These are phyloP conservation scores for Psilocybe sp. DNA, from an alignment of 768 basidiomycete species.

Conservation along the genomic window DNA sequence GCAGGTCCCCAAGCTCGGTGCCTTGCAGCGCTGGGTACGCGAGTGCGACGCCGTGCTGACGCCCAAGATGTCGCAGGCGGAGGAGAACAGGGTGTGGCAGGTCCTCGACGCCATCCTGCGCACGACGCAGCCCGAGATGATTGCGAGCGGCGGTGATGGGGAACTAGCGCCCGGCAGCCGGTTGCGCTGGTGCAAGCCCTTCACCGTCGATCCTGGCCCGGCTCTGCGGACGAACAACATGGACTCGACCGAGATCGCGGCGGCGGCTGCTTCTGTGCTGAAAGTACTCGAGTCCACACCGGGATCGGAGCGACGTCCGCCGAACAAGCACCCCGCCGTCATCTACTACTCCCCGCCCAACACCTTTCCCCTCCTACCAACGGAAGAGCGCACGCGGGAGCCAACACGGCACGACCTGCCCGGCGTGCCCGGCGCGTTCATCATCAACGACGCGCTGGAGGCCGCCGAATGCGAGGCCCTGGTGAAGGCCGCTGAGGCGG, in stretches of 20 bases:
- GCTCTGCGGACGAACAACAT: conserved; percentile 2
- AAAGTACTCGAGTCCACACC: conserved; percentile 33
- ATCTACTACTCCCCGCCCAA: conserved; percentile 41
- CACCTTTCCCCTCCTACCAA: conserved; percentile 27
- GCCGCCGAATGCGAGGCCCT: conserved; percentile 41
- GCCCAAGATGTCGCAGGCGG: conserved; percentile 33
- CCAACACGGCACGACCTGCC: conserved; percentile 37
- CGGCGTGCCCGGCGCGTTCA: conserved; percentile 43
- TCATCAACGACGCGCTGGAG: conserved; percentile 47
- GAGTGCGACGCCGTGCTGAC: conserved; percentile 53
- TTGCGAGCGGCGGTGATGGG: conserved; percentile 18
- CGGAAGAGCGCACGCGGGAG: conserved; percentile 18
- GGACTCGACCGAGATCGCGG: conserved; percentile 13
- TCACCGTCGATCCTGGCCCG: conserved; percentile 21
- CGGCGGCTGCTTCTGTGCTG: conserved; percentile 16
- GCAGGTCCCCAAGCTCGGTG: conserved; percentile 47
- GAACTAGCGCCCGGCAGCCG: conserved; percentile 25
- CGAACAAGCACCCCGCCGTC: conserved; percentile 49
- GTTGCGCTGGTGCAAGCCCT: conserved; percentile 32
- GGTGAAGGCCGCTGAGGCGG: conserved; percentile 40
- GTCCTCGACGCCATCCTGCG: conserved; percentile 50
- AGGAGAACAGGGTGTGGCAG: conserved; percentile 40
- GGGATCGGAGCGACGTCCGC: conserved; percentile 47
- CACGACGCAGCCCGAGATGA: conserved; percentile 37
- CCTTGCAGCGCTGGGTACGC: conserved; percentile 54